Evolutionary conservation across 305 asterid genomes (phyloP).

Genomic region (Caryopteris hybrid): DNA sequence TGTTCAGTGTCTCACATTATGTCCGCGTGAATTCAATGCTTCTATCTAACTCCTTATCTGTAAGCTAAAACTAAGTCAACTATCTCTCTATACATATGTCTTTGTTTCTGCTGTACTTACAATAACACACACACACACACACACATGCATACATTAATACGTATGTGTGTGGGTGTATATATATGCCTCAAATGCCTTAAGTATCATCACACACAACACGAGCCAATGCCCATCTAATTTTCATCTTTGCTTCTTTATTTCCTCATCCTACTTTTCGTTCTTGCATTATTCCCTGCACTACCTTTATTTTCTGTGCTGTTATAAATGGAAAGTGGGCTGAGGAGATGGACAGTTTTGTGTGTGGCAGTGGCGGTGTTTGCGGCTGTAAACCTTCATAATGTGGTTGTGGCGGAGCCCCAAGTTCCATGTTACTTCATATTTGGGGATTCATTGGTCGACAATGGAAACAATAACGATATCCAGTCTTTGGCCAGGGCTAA

Average conservation of each 20-base stretch:
- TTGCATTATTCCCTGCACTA: slow-evolving; percentile 2
- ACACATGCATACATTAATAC: background rate
- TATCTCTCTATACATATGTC: background rate
- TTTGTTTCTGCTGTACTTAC: background rate
- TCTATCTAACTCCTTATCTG: slow-evolving; percentile 35
- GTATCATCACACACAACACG: slow-evolving; percentile 29
- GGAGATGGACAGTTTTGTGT: slow-evolving; percentile 21
- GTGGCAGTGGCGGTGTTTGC: slow-evolving; percentile 6
- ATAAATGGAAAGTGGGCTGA: slow-evolving; percentile 27
- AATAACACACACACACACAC: slow-evolving; percentile 7
- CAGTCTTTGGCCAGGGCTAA: slow-evolving; percentile 73
- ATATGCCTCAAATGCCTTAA: slow-evolving; percentile 16
- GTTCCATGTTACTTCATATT: slow-evolving; percentile 76
- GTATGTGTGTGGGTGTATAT: background rate
- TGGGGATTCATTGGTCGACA: slow-evolving; percentile 83
- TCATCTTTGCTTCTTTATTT: slow-evolving; percentile 16
- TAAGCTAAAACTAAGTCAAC: slow-evolving; percentile 7
- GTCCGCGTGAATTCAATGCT: slow-evolving; percentile 62
- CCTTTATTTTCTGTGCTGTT: background rate
- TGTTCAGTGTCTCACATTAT: slow-evolving; percentile 16
- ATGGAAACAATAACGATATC: slow-evolving; percentile 72
- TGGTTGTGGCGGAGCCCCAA: slow-evolving; percentile 52
- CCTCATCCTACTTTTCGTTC: background rate
- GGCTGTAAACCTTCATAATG: slow-evolving; percentile 5
- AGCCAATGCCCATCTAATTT: background rate